Conservation (phyloP, 2,329 filamentous ascomycete species). For the Metarhizium guizhouense region DNA sequence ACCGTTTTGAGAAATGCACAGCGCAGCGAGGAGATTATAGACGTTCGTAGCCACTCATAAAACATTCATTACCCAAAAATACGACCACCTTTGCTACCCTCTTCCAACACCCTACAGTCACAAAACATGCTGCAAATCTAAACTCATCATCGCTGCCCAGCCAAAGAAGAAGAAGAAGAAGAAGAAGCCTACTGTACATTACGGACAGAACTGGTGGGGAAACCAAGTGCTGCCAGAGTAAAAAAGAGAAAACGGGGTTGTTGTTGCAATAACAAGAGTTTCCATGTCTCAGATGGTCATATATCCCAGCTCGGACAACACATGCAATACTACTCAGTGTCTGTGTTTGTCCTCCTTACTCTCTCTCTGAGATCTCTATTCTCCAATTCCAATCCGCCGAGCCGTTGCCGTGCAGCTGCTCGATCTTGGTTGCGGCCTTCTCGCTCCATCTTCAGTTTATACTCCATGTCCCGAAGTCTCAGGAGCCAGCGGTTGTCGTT, state of each 20-base stretch:
- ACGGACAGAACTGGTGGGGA: not conserved
- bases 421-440: slow-evolving; percentile 81
- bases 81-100: not conserved
- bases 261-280: not conserved
- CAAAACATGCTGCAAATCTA: not conserved
- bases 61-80: not conserved
- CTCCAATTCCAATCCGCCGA: slow-evolving; percentile 67
- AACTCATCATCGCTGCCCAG: not conserved
- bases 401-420: slow-evolving; percentile 67
- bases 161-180: not conserved
- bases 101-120: not conserved
- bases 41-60: not conserved
- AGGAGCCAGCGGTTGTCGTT: slow-evolving; percentile 75
- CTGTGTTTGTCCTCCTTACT: slow-evolving; percentile 34
- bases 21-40: not conserved
- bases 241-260: not conserved
- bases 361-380: slow-evolving; percentile 61
- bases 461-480: slow-evolving; percentile 77
- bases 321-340: slow-evolving; percentile 6
- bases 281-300: not conserved
- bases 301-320: not conserved
- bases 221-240: not conserved
- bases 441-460: slow-evolving; percentile 79
- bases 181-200: not conserved
- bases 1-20: not conserved